phyloP scores from a whole-genome alignment of 805 yeast genomes.

The Starmera quercuum region DNA sequence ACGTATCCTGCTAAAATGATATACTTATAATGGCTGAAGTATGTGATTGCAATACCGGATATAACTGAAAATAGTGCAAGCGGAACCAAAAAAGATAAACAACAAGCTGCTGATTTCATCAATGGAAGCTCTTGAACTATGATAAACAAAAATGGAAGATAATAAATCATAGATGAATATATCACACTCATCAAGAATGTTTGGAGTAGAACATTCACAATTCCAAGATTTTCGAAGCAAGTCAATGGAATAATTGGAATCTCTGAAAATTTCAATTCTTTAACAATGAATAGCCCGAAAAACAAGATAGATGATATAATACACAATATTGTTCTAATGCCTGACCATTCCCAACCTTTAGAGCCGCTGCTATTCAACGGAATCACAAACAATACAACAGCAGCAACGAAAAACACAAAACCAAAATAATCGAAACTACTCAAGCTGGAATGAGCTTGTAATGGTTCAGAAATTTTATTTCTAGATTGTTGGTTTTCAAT shows the following conservation, averaged over 20 bases:
- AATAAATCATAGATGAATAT: slow-evolving; percentile 38
- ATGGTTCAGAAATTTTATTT: too few species aligned
- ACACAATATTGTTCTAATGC: slow-evolving; percentile 22
- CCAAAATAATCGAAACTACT: slow-evolving; percentile 46
- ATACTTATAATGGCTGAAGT: slow-evolving; percentile 33
- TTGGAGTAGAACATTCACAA: slow-evolving; percentile 27
- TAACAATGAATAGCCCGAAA: slow-evolving; percentile 30
- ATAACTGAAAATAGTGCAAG: slow-evolving; percentile 34
- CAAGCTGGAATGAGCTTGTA: too few species aligned
- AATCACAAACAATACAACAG: slow-evolving; percentile 38
- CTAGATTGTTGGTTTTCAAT: too few species aligned
- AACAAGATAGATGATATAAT: slow-evolving; percentile 26
- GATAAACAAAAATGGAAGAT: slow-evolving; percentile 35
- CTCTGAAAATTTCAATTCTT: slow-evolving; percentile 38
- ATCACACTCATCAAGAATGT: slow-evolving; percentile 40
- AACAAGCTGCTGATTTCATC: slow-evolving; percentile 4
- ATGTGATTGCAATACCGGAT: slow-evolving; percentile 39
- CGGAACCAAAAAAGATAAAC: slow-evolving; percentile 35
- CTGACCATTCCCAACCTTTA: slow-evolving; percentile 39
- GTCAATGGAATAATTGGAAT: slow-evolving; percentile 47
- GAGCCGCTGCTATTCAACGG: slow-evolving; percentile 51
- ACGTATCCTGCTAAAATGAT: slow-evolving; percentile 34
- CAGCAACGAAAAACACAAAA: slow-evolving; percentile 34
- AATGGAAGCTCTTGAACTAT: slow-evolving; percentile 31
- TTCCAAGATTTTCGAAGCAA: slow-evolving; percentile 27